These are phyloP conservation scores for Kitagawia praeruptora DNA, from an alignment of 129 eudicot species.

Conservation along the genomic window DNA sequence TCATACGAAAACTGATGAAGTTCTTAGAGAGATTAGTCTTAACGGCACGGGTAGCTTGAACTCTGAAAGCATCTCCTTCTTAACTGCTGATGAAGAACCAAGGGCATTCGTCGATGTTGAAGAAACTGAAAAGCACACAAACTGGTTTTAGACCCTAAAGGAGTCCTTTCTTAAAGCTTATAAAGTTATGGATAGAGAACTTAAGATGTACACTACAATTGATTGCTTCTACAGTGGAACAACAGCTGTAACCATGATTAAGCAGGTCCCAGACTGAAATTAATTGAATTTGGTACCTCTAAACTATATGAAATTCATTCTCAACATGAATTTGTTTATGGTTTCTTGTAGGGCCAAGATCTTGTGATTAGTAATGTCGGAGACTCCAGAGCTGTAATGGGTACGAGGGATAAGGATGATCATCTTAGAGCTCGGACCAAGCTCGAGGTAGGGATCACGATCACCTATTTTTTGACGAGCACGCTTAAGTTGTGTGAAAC, in stretches of 20 bases:
- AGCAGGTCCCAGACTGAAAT: conserved; percentile 46
- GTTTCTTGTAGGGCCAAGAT: conserved; percentile 54
- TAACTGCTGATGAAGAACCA: conserved; percentile 35
- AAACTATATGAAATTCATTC: conserved; percentile 3
- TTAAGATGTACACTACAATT: conserved; percentile 48
- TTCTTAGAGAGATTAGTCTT: conserved; percentile 52
- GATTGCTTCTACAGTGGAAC: conserved; percentile 95
- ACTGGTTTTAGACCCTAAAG: conserved; percentile 56
- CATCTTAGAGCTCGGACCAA: no score
- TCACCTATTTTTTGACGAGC: neutral
- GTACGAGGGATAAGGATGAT: conserved; percentile 46
- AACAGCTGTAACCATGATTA: conserved; percentile 83
- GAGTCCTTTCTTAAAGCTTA: conserved; percentile 72
- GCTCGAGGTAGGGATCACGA: no score
- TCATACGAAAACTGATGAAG: conserved; percentile 51
- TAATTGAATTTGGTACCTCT: neutral
- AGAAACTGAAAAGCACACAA: conserved; percentile 48
- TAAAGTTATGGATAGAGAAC: conserved; percentile 81
- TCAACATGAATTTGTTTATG: conserved; percentile 8
- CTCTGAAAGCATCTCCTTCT: conserved; percentile 49
- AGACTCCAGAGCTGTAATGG: conserved; percentile 72
- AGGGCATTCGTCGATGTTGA: conserved; percentile 31
- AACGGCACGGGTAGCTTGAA: conserved; percentile 32
- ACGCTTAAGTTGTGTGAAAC: neutral
- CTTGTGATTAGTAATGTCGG: conserved; percentile 76